phyloP scores from a whole-genome alignment of 2,329 filamentous ascomycete species.

The Cryphonectria naterciae region DNA sequence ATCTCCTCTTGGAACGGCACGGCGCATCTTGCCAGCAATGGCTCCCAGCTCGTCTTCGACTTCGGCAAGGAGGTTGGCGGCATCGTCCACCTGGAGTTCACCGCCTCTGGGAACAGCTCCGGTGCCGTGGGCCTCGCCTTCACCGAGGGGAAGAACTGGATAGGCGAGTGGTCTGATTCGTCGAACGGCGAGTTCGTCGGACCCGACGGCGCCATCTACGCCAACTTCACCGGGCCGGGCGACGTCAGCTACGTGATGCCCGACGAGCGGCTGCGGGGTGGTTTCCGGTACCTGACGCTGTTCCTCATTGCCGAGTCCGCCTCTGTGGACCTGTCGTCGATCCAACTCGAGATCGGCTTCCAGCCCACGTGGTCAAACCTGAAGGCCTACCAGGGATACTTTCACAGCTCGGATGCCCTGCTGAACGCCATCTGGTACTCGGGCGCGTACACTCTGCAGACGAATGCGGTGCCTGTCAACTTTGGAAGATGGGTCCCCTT shows the following conservation, averaged over 20 bases:
- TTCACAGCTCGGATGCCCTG: conserved; percentile 51
- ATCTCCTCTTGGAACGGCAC: conserved; percentile 38
- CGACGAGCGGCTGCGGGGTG: conserved; percentile 50
- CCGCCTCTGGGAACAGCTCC: conserved; percentile 39
- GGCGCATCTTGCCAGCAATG: conserved; percentile 44
- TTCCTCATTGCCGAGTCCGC: conserved; percentile 38
- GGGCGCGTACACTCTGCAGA: conserved; percentile 52
- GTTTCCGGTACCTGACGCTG: conserved; percentile 57
- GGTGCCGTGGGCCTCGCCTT: conserved; percentile 51
- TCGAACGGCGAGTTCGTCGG: conserved; percentile 51
- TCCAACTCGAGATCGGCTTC: conserved; percentile 42
- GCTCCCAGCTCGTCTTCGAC: conserved; percentile 59
- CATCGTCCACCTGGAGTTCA: conserved; percentile 56
- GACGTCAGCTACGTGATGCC: conserved; percentile 46
- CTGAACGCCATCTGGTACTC: conserved; percentile 59
- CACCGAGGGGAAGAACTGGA: conserved; percentile 52
- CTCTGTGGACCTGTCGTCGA: conserved; percentile 38
- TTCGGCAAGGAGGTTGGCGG: conserved; percentile 64
- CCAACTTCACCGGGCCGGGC: conserved; percentile 41
- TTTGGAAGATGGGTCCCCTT: conserved; percentile 40
- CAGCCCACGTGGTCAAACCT: conserved; percentile 51
- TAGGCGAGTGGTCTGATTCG: conserved; percentile 50
- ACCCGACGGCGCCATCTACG: conserved; percentile 52
- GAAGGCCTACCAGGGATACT: conserved; percentile 58
- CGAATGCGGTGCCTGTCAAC: conserved; percentile 39